Base-by-base conservation (phyloP, 108 stramenopile genomes). In the Cyclotella sp. region DNA sequence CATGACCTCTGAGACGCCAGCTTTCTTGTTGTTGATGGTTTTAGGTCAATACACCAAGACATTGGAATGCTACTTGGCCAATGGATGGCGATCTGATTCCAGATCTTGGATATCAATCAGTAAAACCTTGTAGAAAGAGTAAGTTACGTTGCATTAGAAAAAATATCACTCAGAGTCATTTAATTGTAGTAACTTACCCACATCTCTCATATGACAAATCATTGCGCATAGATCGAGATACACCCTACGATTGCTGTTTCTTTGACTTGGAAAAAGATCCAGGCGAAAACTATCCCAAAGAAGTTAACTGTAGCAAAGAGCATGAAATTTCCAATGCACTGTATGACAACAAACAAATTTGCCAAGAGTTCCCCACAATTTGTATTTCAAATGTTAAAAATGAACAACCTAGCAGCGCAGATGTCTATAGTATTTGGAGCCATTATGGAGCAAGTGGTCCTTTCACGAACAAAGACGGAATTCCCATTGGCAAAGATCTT, bases 361-460 rank as follows among this genome's bases (percentile, higher is more conserved):
- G 47, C 47, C 3, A 49, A 7, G 47, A 49, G 3, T 49, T 49
- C 47, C 47, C 47, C n/a, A 49, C 47, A 49, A 49, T 49, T n/a
- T 49, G 47, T 49, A 16, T 49, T n/a, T 16, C 15, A n/a, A 3
- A 16, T 16, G 6, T n/a, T 1, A 9, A 7, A 3, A 49, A n/a
- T n/a, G n/a, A 16, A 3, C n/a, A n/a, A n/a, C 47, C 47, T 49
- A n/a, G n/a, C 15, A n/a, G 9, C 9, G 18, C 47, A n/a, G 47
- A 16, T 9, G 47, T 49, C n/a, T 49, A 49, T 49, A 49, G 47
- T n/a, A 9, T 49, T n/a, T 49, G 47, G 47, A n/a, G 18, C n/a
- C 47, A 49, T n/a, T 49, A 49, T 9, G 47, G 47, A n/a, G 47
- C 47, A 49, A 49, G 47, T 49, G 47, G 47, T n/a, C 47, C 47